Base-by-base conservation (phyloP, 2,329 filamentous ascomycete genomes). In the Ophiostoma triangulosporum region DNA sequence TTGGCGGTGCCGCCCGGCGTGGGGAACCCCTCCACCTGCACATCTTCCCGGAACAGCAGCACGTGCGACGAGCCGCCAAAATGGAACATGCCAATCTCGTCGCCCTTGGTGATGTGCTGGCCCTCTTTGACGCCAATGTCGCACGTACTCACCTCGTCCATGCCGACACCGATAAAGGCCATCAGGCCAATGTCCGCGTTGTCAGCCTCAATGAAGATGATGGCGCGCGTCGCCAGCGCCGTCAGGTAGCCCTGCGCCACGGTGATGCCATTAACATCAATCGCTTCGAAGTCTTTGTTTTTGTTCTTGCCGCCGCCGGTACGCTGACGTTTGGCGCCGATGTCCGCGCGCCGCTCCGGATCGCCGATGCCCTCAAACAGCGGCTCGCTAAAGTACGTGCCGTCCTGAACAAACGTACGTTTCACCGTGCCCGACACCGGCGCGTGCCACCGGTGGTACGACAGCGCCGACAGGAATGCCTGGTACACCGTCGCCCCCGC, bases 61-160 rank as follows among this genome's bases (percentile, higher is more conserved):
- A 81, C 86, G 62, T 86, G 80, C 1, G 79, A 80, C 6, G 77
- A 83, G 0, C 86, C 85, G n/a, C 85, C 85, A 63, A 83, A 88
- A 62, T 89, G 85, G 66, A 89, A 89, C 83, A 87, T 88, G 40
- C 85, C 85, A 36, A 81, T 71, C 68, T 88, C 69, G 4, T 88
- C 77, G 1, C 86, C 86, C 70, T 88, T 88, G 51, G 71, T 70
- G 15, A 89, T 62, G 51, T 74, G 72, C 63, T 88, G 74, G 0
- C 83, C 84, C 62, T 81, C 76, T 60, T 73, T 73, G 11, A 86
- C 82, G 0, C 78, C 84, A 49, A 86, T 80, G 51, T 88, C 83
- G 61, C 84, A 88, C 0, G 82, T 81, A 55, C 77, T 83, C 12
- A 88, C 84, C 66, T 90, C 85, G 40, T 80, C 81, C 85, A 89